phyloP scores from a whole-genome alignment of 495 filamentous ascomycete genomes.

The Neurospora sp. region DNA sequence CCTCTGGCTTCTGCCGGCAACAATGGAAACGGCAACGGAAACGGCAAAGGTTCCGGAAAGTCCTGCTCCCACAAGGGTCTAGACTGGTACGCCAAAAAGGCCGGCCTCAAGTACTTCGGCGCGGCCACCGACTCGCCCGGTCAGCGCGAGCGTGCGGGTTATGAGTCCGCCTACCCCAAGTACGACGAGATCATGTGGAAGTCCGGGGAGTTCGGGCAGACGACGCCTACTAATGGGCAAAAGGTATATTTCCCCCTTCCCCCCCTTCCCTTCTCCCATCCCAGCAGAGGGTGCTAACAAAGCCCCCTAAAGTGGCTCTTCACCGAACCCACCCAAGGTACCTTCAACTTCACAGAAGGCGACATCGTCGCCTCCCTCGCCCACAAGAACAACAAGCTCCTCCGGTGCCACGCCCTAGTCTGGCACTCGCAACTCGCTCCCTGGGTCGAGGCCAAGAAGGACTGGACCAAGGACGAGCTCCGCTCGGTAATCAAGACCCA shows the following conservation, averaged over 20 bases:
- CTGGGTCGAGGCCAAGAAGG: slow-evolving; percentile 40
- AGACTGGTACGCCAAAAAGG: slow-evolving; percentile 25
- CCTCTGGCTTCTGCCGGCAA: slow-evolving; percentile 3
- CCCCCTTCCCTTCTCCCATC: neutral
- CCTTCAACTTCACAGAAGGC: slow-evolving; percentile 42
- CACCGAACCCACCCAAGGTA: slow-evolving; percentile 29
- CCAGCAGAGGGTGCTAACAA: neutral
- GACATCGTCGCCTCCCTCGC: slow-evolving; percentile 39
- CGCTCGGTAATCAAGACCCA: slow-evolving; percentile 37
- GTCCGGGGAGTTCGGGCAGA: slow-evolving; percentile 38
- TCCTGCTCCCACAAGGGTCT: slow-evolving; percentile 8
- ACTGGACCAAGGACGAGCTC: slow-evolving; percentile 44
- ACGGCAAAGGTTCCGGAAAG: neutral
- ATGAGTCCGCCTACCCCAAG: slow-evolving; percentile 14
- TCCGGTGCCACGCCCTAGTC: slow-evolving; percentile 49
- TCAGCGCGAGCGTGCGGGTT: slow-evolving; percentile 26
- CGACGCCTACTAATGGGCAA: slow-evolving; percentile 42
- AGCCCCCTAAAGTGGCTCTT: slow-evolving; percentile 32
- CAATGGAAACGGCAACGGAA: slow-evolving; percentile 2
- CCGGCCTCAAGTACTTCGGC: slow-evolving; percentile 39
- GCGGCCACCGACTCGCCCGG: slow-evolving; percentile 36
- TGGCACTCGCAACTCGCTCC: slow-evolving; percentile 48
- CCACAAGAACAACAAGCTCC: slow-evolving; percentile 30
- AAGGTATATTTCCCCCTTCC: slow-evolving; percentile 19
- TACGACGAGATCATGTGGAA: slow-evolving; percentile 30